Evolutionary conservation across 106 monocot species (phyloP).

Genomic region (Agapanthus africanus): DNA sequence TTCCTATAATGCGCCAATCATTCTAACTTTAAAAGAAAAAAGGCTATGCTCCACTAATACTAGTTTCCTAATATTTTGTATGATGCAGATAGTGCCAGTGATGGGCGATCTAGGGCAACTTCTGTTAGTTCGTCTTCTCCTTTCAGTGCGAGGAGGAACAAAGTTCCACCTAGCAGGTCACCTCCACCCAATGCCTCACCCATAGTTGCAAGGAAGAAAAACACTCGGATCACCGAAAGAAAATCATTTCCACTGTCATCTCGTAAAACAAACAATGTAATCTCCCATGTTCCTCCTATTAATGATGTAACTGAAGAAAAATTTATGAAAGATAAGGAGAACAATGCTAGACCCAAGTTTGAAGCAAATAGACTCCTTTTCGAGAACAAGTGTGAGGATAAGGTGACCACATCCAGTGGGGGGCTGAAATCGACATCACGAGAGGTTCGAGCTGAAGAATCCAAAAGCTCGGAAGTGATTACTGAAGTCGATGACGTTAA

Average conservation of each 20-base stretch:
- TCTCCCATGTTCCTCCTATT: constrained; percentile 23
- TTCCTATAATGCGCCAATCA: too few relatives aligned
- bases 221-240: constrained; percentile 13
- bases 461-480: constrained; percentile 24
- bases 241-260: constrained; percentile 25
- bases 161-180: constrained; percentile 36
- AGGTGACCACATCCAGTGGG: constrained; percentile 19
- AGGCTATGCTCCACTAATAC: too few relatives aligned
- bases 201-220: constrained; percentile 19
- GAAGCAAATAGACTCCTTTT: constrained; percentile 33
- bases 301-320: constrained; percentile 31
- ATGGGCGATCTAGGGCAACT: constrained; percentile 12
- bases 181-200: constrained; percentile 49
- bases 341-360: constrained; percentile 19
- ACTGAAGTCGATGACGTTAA: constrained; percentile 3
- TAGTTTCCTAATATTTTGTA: too few relatives aligned
- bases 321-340: constrained; percentile 5
- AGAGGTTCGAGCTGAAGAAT: constrained; percentile 45
- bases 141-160: constrained; percentile 24
- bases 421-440: constrained; percentile 31
- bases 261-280: constrained; percentile 13
- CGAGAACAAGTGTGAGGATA: constrained; percentile 44
- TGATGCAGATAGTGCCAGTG: constrained; percentile 33
- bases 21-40: too few relatives aligned
- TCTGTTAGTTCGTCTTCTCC: constrained; percentile 35